phyloP scores from a whole-genome alignment of 371 early-diverging fungal genomes.

The Parasitella parasitica region DNA sequence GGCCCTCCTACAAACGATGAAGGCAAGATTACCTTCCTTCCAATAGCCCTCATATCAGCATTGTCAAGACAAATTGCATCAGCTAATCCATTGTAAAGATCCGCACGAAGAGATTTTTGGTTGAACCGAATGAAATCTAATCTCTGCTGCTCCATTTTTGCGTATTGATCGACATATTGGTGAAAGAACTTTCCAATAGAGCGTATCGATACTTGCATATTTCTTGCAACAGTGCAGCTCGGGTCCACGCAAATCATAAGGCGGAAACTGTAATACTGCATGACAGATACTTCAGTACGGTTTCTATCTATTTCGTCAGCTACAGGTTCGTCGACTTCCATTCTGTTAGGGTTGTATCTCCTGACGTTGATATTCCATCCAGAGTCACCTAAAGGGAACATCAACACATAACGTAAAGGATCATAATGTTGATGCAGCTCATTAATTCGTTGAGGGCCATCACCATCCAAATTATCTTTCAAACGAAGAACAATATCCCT shows the following conservation, averaged over 20 bases:
- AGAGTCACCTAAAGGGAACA: not conserved
- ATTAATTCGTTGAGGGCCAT: not conserved
- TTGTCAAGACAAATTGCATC: not conserved
- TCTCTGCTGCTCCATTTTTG: not conserved
- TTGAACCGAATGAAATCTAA: not conserved
- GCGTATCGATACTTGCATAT: too few relatives aligned
- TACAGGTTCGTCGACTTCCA: too few relatives aligned
- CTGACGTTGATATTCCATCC: not conserved
- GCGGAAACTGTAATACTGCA: not conserved
- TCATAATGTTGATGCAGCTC: not conserved
- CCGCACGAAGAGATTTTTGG: not conserved
- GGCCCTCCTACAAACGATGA: conserved; percentile 24
- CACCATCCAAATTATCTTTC: not conserved
- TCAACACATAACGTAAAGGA: not conserved
- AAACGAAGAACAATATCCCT: not conserved
- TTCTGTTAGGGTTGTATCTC: too few relatives aligned
- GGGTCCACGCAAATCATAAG: not conserved
- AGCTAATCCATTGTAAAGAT: not conserved
- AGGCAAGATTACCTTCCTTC: conserved; percentile 11
- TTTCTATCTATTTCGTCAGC: too few relatives aligned
- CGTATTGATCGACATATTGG: too few relatives aligned
- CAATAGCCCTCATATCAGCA: not conserved
- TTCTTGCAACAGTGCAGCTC: too few relatives aligned
- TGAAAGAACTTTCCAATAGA: too few relatives aligned
- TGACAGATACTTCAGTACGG: not conserved